Evolutionary conservation across 2,329 filamentous ascomycete genomes (phyloP), one percentile per base, ranked within the genome.

Genomic region (Colletotrichum falcatum): DNA sequence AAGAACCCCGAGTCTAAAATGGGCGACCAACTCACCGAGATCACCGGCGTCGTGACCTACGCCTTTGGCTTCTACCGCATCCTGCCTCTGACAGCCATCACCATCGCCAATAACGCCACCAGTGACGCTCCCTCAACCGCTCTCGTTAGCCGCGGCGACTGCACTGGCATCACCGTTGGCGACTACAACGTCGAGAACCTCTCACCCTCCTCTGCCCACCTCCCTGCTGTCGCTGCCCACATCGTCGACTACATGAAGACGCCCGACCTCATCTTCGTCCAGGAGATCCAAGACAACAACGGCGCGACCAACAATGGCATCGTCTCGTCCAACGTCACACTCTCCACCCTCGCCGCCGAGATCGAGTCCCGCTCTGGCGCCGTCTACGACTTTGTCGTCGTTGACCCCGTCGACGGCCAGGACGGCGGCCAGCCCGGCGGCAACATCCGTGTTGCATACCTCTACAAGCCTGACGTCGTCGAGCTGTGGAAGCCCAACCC

Each of bases 151-250:
- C 82, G 80, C 33, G 86, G 87, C 1, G 82, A 82, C 67, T 93
- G 91, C 80, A 82, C 82, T 2, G 88, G 86, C 51, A 80, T 93
- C 70, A 92, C 90, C 1, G 78, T 92, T 30, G 90, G 87, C 60
- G 85, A 86, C 71, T 93, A 93, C 84, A 93, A 93, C 78, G 85
- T 92, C 39, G 89, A 92, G 78, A 93, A 93, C 79, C 83, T 93
- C 20, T 81, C 84, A 9, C 87, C 90, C 0, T 83, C 81, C 42
- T 88, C 87, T 0, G 73, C 83, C 1, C 87, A 89, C 73, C 81
- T 92, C 30, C 80, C 84, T n/a, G 79, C 79, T 16, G 84, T 93
- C n/a, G 88, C 90, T 2, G 79, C 83, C 11, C 90, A 93, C 75
- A 91, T 94, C 72, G 89, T 89, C 62, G 80, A 87, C 73, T 90